Evolutionary conservation across 2,329 filamentous ascomycete species (phyloP), one percentile per base, ranked within the genome.

Genomic region (Diplodia sapinea): DNA sequence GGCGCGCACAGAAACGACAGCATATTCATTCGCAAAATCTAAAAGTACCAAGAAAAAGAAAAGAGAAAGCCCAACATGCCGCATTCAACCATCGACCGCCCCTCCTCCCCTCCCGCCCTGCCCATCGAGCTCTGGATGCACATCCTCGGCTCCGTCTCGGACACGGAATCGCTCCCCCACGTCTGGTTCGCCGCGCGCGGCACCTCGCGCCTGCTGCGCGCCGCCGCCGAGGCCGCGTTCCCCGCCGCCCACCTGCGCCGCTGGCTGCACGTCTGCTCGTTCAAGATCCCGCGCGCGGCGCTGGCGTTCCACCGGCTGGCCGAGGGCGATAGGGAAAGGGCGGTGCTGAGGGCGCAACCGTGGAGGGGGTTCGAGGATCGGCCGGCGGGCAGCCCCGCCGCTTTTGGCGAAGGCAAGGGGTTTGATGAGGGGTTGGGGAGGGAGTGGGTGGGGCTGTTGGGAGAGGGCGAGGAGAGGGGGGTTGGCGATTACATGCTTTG

Each of bases 81-180:
- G 23, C n/a, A 38, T 4, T 23, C 8, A 49, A 26, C 23, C n/a
- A 33, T 8, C 15, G 6, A 29, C 38, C 43, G 13, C 15, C 9
- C 6, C 36, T 17, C 20, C 20, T 38, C 7, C 59, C 43, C 11
- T 11, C 59, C 59, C 4, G 11, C 15, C 4, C 61, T 64, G 6
- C 47, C 61, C 8, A 15, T 64, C 47, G 61, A 64, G 31, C 47
- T 64, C 11, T 64, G 61, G 61, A 64, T 54, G 47, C 61, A 64
- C 31, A 54, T 64, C 26, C 61, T 64, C n/a, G 23, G 29, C 11
- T 26, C 5, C 47, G 23, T 40, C 47, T 23, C 29, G 7, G 31
- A 51, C 15, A 52, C 40, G 23, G 61, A 52, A 13, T 13, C 20
- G 15, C 31, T 64, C 3, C 61, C 61, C 23, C 31, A 12, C 23